phyloP scores from a whole-genome alignment of 768 basidiomycete species.

The Suillus subluteus region DNA sequence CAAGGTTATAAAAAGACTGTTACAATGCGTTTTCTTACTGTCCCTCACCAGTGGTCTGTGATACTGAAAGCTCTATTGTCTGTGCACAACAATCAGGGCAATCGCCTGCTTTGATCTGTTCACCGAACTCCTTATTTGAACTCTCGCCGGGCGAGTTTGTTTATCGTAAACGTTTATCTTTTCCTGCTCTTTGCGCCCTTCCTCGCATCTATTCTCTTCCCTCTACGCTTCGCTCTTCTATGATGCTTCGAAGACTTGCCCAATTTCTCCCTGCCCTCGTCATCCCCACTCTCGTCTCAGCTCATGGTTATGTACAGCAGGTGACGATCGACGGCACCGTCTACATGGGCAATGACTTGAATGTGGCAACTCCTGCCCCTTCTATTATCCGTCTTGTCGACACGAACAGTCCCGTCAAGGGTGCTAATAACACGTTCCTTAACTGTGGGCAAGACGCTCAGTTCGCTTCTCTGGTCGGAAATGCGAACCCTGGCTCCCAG shows the following conservation, averaged over 20 bases:
- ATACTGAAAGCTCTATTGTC: neutral
- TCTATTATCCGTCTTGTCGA: conserved; percentile 48
- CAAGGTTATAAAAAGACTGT: neutral
- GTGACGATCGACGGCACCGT: conserved; percentile 33
- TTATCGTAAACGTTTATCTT: neutral
- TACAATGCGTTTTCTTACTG: neutral
- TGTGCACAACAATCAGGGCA: neutral
- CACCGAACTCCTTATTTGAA: neutral
- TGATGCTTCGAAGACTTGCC: conserved; percentile 5
- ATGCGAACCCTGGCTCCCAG: conserved; percentile 60
- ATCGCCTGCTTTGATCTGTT: neutral
- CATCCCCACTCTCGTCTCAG: conserved; percentile 27
- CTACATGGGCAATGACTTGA: conserved; percentile 37
- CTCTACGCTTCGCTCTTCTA: neutral
- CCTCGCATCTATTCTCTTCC: neutral
- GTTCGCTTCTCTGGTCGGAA: conserved; percentile 51
- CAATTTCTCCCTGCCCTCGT: conserved; percentile 16
- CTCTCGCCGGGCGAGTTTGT: conserved; percentile 3
- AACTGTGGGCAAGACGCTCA: conserved; percentile 64
- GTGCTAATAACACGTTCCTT: conserved; percentile 54
- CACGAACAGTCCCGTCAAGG: conserved; percentile 55
- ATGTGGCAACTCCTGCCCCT: conserved; percentile 31
- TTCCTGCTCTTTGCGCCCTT: neutral
- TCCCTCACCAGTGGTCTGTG: neutral
- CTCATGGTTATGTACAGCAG: conserved; percentile 35